Percentiles rank a stretch among this genome's conserved stretches.
phyloP scores from a whole-genome alignment of 352 stramenopile genomes.

The Pythium apleroticum region DNA sequence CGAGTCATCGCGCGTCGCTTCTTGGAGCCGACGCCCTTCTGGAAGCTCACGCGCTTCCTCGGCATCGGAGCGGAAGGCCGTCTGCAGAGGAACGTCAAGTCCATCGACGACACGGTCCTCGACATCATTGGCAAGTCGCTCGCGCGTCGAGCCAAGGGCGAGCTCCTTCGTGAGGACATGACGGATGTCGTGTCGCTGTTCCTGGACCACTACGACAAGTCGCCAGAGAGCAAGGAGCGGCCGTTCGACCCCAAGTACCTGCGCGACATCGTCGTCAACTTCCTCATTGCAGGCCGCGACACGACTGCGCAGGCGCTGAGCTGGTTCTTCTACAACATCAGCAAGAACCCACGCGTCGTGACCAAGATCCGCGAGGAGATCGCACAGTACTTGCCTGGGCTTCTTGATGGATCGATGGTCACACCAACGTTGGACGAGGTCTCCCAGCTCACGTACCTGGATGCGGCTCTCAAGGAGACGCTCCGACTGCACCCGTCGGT shows the following conservation, averaged over 20 bases:
- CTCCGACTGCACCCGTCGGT: slow-evolving; percentile 70
- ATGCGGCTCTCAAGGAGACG: slow-evolving; percentile 46
- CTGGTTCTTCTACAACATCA: slow-evolving; percentile 71
- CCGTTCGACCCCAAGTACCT: slow-evolving; percentile 40
- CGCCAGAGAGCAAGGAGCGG: slow-evolving; percentile 16
- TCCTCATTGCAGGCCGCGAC: slow-evolving; percentile 75
- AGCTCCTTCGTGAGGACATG: background rate
- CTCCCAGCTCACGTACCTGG: slow-evolving; percentile 24
- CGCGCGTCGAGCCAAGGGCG: slow-evolving; percentile 15
- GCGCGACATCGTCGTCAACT: slow-evolving; percentile 67
- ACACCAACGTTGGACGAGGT: slow-evolving; percentile 24
- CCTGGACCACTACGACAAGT: slow-evolving; percentile 34
- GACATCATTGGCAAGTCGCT: slow-evolving; percentile 45
- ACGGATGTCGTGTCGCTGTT: slow-evolving; percentile 53
- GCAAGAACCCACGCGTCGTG: slow-evolving; percentile 41
- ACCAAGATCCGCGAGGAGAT: slow-evolving; percentile 44
- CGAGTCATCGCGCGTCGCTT: slow-evolving; percentile 32
- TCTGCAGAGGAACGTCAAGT: slow-evolving; percentile 34
- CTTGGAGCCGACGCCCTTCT: slow-evolving; percentile 37
- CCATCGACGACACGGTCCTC: slow-evolving; percentile 46
- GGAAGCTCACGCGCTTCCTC: slow-evolving; percentile 41
- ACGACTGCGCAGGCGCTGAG: slow-evolving; percentile 55
- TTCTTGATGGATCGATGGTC: slow-evolving; percentile 4
- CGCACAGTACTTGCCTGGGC: slow-evolving; percentile 12
- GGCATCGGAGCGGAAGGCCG: slow-evolving; percentile 34